Base-by-base conservation (phyloP, 306 rosid genomes). In the Lagenaria siceraria region DNA sequence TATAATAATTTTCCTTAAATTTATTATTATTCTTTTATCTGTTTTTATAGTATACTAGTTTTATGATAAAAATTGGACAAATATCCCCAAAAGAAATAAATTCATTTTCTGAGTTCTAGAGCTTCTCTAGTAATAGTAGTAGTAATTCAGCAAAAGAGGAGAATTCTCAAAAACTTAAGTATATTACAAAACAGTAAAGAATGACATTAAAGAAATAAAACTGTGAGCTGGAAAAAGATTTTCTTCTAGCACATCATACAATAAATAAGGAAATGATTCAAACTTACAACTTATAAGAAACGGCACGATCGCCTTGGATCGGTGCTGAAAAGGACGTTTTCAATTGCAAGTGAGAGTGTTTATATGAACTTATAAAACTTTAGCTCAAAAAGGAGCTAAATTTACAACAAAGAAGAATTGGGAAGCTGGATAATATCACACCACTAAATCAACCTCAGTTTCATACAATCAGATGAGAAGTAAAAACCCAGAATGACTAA, bases 361-460 rank as follows among this genome's bases (percentile, higher is more conserved):
- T 63, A n/a, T n/a, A n/a, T n/a, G 5, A 31, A 8, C 5, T 63
- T 63, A 17, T 2, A 33, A 60, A 42, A 69, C n/a, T 24, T 69
- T 22, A 69, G 52, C 53, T 69, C 33, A 17, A 38, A 64, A 43
- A 7, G 56, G 55, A 69, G 54, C 18, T 40, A 18, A 54, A 68
- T 59, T 58, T 35, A 66, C 27, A 82, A 75, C 31, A 73, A 15
- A 36, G 75, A 65, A 60, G 75, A 65, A 69, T 73, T 7, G 31
- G 53, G 58, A 84, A 76, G 74, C 74, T 80, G 80, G 74, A 87
- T 74, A 80, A 78, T 80, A 83, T 81, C 81, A 81, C 80, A 76
- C 77, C 53, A 77, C 81, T 62, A 81, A 86, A 83, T 80, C 80
- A 86, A 81, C 80, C 83, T 78, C 79, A 84, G 43, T 83, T 82